Evolutionary conservation across 768 basidiomycete species (phyloP), one percentile per base, ranked within the genome.

Genomic region (Mycena polygramma): DNA sequence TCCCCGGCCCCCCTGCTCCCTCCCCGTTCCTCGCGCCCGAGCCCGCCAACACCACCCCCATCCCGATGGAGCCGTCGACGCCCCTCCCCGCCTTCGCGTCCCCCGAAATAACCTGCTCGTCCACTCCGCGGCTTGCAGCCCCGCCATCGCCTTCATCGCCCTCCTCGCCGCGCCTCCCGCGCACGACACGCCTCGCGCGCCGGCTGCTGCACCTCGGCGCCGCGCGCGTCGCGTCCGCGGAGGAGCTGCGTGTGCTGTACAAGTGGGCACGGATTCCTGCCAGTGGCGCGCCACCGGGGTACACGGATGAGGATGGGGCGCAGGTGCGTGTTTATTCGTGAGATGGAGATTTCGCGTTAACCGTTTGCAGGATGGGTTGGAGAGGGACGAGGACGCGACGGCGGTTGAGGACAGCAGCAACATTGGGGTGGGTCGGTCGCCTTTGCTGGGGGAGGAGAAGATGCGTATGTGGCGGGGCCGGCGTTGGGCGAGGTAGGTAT

Each of bases 11-110:
- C 3, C 30, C 30, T 6, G 30, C 30, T 30, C 30, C 30, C 30
- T 30, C 30, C 30, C 30, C 30, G 30, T 6, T 30, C 30, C 30
- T 30, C 30, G 30, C 30, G 30, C 30, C 30, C 30, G 30, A 30
- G 30, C 30, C 30, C 30, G 30, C 30, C 30, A 30, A 2, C 30
- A 30, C 30, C 30, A 30, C 30, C 30, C 6, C 30, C 30, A 30
- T 30, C 30, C 30, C 30, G 41, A 41, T 2, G 2, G 41, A 41
- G 14, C 45, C 45, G 3, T 19, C 45, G 17, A 15, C 45, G 45
- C 30, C 57, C 26, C n/a, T 62, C 62, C 62, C 62, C 62, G 11
- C 51, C 30, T 66, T 66, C 65, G 48, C 65, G 10, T 49, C 65
- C 5, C 57, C 57, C 10, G 65, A 66, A 39, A 66, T 66, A 19